Conservation (phyloP, 2,329 filamentous ascomycete species). For the Neofusicoccum sp. region DNA sequence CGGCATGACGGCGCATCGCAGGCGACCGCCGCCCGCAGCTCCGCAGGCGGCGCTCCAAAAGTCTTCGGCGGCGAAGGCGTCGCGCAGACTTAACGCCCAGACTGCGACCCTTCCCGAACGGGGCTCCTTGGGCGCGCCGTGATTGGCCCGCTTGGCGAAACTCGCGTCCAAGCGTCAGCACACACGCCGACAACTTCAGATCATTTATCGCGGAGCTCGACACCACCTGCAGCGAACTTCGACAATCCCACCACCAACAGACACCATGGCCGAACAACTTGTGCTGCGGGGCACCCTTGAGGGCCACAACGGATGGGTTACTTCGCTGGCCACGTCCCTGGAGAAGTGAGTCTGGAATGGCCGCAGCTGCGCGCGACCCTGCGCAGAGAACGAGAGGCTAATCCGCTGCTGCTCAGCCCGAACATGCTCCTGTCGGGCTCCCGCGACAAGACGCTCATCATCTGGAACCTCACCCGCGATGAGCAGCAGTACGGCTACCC, state of each 20-base stretch:
- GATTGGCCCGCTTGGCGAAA: conserved; percentile 14
- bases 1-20: no score
- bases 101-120: conserved; percentile 9
- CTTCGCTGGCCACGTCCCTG: conserved; percentile 94
- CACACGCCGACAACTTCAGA: conserved; percentile 18
- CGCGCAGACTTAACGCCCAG: neutral
- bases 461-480: conserved; percentile 99
- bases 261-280: conserved; percentile 83
- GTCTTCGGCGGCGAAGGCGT: neutral
- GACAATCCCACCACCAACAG: conserved; percentile 20
- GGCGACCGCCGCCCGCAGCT: neutral
- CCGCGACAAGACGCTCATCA: conserved; percentile 99
- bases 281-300: conserved; percentile 96
- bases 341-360: conserved; percentile 72
- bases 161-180: conserved; percentile 14
- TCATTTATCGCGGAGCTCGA: conserved; percentile 19
- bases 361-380: conserved; percentile 1
- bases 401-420: conserved; percentile 59
- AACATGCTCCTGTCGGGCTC: conserved; percentile 99
- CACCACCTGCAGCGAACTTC: conserved; percentile 19
- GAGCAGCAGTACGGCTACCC: conserved; percentile 98
- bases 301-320: conserved; percentile 99
- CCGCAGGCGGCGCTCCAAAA: neutral
- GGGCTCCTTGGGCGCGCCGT: neutral
- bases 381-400: conserved; percentile 26